These are phyloP conservation scores for Dactylonectria estremocensis DNA, from an alignment of 2,329 filamentous ascomycete genomes.

Conservation along the genomic window DNA sequence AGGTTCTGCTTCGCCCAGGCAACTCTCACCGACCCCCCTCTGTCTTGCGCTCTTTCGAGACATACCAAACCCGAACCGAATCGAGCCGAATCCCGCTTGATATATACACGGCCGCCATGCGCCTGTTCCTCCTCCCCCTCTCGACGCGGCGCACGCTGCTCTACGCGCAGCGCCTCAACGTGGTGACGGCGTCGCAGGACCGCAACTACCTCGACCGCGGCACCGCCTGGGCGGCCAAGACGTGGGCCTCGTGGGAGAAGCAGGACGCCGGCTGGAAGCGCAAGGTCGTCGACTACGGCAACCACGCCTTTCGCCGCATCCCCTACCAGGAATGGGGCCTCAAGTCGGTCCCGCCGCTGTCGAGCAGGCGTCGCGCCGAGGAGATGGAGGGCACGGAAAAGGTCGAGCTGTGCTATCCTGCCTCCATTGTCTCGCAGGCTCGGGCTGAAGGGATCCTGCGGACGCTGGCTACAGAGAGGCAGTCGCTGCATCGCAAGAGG, in stretches of 20 bases:
- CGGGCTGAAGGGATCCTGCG: conserved; percentile 77
- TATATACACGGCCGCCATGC: conserved; percentile 80
- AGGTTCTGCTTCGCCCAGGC: conserved; percentile 9
- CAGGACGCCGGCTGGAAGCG: conserved; percentile 91
- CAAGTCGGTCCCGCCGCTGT: conserved; percentile 92
- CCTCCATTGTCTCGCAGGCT: conserved; percentile 75
- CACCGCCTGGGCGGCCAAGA: conserved; percentile 79
- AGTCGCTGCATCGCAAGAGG: conserved; percentile 81
- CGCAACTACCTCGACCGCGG: conserved; percentile 76
- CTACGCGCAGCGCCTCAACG: conserved; percentile 85
- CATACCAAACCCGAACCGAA: conserved; percentile 10
- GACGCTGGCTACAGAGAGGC: conserved; percentile 83
- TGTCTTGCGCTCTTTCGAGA: background rate
- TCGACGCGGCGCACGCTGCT: conserved; percentile 92
- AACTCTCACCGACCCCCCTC: too few relatives aligned
- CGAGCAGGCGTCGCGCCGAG: conserved; percentile 74
- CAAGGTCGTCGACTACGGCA: conserved; percentile 87
- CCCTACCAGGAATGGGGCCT: conserved; percentile 98
- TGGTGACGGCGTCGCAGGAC: conserved; percentile 63
- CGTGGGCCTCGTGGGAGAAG: conserved; percentile 91
- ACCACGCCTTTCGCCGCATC: conserved; percentile 87
- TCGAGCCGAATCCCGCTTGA: background rate
- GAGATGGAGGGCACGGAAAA: conserved; percentile 74
- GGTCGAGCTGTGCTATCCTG: conserved; percentile 84
- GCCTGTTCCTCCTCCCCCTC: conserved; percentile 93